Percentiles rank a stretch among this genome's conserved stretches.
phyloP scores from a whole-genome alignment of 352 stramenopile genomes.

The Phytophthora nicotianae region DNA sequence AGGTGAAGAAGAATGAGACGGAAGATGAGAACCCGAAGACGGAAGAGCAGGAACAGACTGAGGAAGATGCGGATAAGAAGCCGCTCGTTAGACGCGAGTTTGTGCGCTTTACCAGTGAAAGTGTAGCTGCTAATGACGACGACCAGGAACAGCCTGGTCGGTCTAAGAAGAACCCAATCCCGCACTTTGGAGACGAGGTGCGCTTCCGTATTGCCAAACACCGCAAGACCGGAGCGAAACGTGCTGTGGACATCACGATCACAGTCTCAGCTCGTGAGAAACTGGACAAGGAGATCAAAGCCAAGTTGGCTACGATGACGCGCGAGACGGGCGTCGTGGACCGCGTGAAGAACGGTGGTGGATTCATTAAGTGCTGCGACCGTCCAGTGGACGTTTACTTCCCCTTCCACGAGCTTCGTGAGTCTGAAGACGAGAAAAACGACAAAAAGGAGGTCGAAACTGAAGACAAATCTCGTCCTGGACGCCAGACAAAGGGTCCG shows the following conservation, averaged over 20 bases:
- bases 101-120: conserved; percentile 67
- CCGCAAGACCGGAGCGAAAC: conserved; percentile 64
- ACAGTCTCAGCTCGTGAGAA: conserved; percentile 64
- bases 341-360: conserved; percentile 62
- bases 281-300: conserved; percentile 69
- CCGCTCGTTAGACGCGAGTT: conserved; percentile 34
- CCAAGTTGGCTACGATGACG: conserved; percentile 59
- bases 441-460: conserved; percentile 25
- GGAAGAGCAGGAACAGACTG: conserved; percentile 12
- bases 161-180: conserved; percentile 24
- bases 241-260: conserved; percentile 68
- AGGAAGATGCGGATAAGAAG: conserved; percentile 26
- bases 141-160: conserved; percentile 26
- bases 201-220: conserved; percentile 77
- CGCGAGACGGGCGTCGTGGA: conserved; percentile 67
- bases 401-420: conserved; percentile 67
- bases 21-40: not conserved
- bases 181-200: conserved; percentile 75
- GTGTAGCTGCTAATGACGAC: conserved; percentile 28
- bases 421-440: conserved; percentile 33
- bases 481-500: conserved; percentile 20
- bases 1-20: conserved; percentile 31
- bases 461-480: conserved; percentile 14
- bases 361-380: conserved; percentile 76
- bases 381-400: conserved; percentile 77